A percentile compares a stretch with the other conserved stretches of the same genome.
Conservation (phyloP, 2,329 filamentous ascomycete species). For the Neofusicoccum ribis region DNA sequence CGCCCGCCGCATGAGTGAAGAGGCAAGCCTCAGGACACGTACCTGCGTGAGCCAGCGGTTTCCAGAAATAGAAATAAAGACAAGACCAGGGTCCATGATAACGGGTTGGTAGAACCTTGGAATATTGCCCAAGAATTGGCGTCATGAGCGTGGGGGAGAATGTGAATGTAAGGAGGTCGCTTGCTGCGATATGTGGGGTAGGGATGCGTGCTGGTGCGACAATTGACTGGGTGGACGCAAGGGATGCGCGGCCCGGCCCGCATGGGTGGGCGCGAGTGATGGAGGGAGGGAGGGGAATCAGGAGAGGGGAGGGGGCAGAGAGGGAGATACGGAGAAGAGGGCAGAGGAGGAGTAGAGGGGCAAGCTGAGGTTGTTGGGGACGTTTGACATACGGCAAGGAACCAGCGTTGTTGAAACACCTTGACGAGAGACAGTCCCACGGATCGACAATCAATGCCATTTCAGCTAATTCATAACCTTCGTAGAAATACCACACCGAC, state of each 20-base stretch:
- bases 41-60: too few relatives aligned
- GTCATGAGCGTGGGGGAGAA: too few relatives aligned
- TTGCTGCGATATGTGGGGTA: too few relatives aligned
- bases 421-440: too few relatives aligned
- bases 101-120: too few relatives aligned
- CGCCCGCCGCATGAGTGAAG: too few relatives aligned
- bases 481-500: slow-evolving; percentile 8
- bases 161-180: background rate
- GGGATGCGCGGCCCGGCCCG: slow-evolving; percentile 5
- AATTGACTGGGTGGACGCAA: background rate
- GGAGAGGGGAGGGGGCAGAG: background rate
- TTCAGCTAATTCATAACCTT: background rate
- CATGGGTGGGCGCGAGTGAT: background rate
- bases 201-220: background rate
- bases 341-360: background rate
- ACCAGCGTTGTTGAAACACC: background rate
- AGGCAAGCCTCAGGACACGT: too few relatives aligned
- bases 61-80: too few relatives aligned
- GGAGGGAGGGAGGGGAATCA: background rate
- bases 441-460: background rate
- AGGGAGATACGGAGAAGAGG: background rate
- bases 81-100: too few relatives aligned
- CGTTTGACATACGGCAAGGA: background rate
- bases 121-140: too few relatives aligned
- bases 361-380: too few relatives aligned